A percentile compares a stretch with the other conserved stretches of the same genome.
phyloP scores from a whole-genome alignment of 2,329 filamentous ascomycete genomes.

The Colletotrichum karsti region DNA sequence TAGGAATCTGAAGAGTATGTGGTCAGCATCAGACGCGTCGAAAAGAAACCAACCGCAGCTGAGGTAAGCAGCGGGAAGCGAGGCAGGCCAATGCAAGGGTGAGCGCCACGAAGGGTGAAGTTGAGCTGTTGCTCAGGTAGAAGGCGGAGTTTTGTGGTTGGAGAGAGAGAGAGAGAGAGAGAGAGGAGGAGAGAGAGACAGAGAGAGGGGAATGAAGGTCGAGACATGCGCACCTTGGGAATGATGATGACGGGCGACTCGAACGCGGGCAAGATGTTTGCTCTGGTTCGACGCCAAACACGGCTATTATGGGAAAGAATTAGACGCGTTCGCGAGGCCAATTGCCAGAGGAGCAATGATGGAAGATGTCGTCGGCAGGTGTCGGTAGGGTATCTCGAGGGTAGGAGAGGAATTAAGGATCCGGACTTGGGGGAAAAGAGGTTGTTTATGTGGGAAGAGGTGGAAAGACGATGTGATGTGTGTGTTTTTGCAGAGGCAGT shows the following conservation, averaged over 20 bases:
- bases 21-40: slow-evolving; percentile 26
- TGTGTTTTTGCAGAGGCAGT: slow-evolving; percentile 30
- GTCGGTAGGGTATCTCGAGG: background rate
- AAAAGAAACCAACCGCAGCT: background rate
- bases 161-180: too few species aligned
- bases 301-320: background rate
- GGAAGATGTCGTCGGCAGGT: background rate
- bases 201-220: background rate
- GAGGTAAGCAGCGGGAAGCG: background rate
- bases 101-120: background rate
- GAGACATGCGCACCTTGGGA: slow-evolving; percentile 24
- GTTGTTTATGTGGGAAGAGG: slow-evolving; percentile 21
- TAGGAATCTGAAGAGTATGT: slow-evolving; percentile 8
- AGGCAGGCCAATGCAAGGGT: background rate
- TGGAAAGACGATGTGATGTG: slow-evolving; percentile 16
- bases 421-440: background rate
- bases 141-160: background rate
- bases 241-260: slow-evolving; percentile 26
- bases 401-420: background rate
- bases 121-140: background rate
- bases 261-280: slow-evolving; percentile 20
- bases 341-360: background rate
- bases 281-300: slow-evolving; percentile 22
- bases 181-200: too few species aligned
- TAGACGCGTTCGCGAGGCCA: slow-evolving; percentile 20